Evolutionary conservation across 768 basidiomycete species (phyloP), one percentile per base, ranked within the genome.

Genomic region (Suillus hirtellus): DNA sequence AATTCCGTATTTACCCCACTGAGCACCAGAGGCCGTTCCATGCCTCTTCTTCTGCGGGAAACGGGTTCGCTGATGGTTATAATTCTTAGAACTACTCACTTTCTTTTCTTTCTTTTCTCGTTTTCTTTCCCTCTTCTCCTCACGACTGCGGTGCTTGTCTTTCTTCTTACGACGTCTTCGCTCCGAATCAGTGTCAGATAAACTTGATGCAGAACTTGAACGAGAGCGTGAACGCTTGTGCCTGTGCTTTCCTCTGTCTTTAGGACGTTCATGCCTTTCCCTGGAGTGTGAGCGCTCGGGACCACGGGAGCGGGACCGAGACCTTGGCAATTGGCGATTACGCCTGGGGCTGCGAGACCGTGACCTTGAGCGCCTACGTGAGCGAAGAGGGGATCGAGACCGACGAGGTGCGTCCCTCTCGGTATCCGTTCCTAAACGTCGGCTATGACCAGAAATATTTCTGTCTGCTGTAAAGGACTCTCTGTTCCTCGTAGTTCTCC

Each of bases 1-100:
- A 61, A 92, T 83, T 3, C 95, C 95, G 75, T 91, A 89, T 75
- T 92, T 94, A 17, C 95, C 95, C 94, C 94, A 97, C 67, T 93
- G 88, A 19, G 74, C 75, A 58, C 64, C 68, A 34, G 86, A 79
- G 11, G 66, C 83, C 34, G 78, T 76, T 38, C 78, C 82, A 21
- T 78, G 79, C 11, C 80, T 81, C 67, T 86, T 85, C 74, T 88
- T 88, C 78, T 88, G 80, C 79, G 85, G 66, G 56, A 56, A 31
- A 56, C 38, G 35, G 31, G 63, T 42, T 58, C 38, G 56, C 10
- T 42, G 27, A 27, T 42, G 24, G 40, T 19, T 10, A 27, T 42
- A 42, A 42, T 42, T 40, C 17, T 58, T 42, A 42, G 17, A 34
- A 59, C 56, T 84, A 81, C 74, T 80, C 61, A 82, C 87, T 76